A percentile compares a stretch with the other conserved stretches of the same genome.
phyloP scores from a whole-genome alignment of 108 stramenopile species.

The Cyclostephanos tholiformis region DNA sequence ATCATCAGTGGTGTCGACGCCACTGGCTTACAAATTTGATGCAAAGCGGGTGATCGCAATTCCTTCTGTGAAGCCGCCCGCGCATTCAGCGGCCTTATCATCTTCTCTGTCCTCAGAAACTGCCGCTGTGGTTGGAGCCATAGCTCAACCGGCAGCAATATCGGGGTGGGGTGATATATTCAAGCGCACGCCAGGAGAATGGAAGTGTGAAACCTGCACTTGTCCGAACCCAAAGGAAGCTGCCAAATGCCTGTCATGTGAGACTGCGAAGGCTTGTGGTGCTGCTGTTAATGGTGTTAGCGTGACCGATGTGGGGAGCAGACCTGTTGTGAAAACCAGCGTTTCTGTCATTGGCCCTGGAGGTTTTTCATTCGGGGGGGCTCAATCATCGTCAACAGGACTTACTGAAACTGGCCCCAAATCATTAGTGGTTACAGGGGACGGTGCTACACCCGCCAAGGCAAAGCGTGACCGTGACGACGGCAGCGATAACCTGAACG shows the following conservation, averaged over 20 bases:
- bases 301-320: not conserved
- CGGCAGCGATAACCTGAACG: not conserved
- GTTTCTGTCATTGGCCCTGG: not conserved
- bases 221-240: conserved; percentile 27
- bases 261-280: conserved; percentile 18
- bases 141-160: conserved; percentile 3
- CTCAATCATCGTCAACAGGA: not conserved
- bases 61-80: conserved; percentile 4
- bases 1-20: conserved; percentile 18
- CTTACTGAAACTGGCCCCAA: conserved; percentile 1
- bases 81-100: not conserved
- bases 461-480: not conserved
- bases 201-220: conserved; percentile 56
- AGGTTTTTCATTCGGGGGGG: conserved; percentile 6
- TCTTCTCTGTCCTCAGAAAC: not conserved
- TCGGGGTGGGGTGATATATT: conserved; percentile 50
- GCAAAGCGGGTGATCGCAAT: not conserved
- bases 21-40: conserved; percentile 27
- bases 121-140: not conserved
- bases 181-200: conserved; percentile 47
- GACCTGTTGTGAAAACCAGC: not conserved
- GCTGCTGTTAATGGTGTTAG: not conserved
- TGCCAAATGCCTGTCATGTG: conserved; percentile 45
- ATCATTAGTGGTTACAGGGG: not conserved
- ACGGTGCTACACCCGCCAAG: not conserved